These are phyloP conservation scores for Vigna nakashimae DNA, from an alignment of 306 rosid species.

Conservation along the genomic window DNA sequence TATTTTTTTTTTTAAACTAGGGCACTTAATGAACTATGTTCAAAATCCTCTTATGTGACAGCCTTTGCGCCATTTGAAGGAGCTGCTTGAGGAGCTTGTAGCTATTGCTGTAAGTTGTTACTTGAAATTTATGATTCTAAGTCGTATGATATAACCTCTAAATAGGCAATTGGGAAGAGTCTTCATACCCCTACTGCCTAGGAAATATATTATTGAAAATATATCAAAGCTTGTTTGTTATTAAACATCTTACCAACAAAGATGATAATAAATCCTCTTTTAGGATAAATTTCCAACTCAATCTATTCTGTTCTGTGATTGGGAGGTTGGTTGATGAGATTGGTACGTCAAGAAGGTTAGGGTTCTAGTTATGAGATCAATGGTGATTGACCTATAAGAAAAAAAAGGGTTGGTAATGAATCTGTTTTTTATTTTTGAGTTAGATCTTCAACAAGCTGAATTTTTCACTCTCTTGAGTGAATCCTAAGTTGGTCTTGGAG, in stretches of 20 bases:
- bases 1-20: neutral
- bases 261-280: slow-evolving; percentile 13
- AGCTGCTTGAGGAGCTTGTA: slow-evolving; percentile 89
- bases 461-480: too few relatives aligned
- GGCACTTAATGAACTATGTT: slow-evolving; percentile 19
- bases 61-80: slow-evolving; percentile 96
- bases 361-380: neutral
- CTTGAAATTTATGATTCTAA: slow-evolving; percentile 23
- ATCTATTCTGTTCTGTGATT: neutral
- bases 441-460: neutral
- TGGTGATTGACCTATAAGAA: neutral
- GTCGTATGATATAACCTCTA: slow-evolving; percentile 7
- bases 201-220: neutral
- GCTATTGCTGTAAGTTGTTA: slow-evolving; percentile 86
- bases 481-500: too few relatives aligned
- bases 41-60: slow-evolving; percentile 45
- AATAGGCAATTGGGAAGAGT: neutral
- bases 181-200: slow-evolving; percentile 6
- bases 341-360: neutral
- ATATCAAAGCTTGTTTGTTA: neutral
- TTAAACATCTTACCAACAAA: neutral
- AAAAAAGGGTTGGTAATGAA: neutral
- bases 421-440: neutral
- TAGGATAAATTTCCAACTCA: slow-evolving; percentile 9
- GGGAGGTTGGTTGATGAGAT: neutral